Base-by-base conservation (phyloP, 2,329 filamentous ascomycete species). In the Aspergillus uvarum region DNA sequence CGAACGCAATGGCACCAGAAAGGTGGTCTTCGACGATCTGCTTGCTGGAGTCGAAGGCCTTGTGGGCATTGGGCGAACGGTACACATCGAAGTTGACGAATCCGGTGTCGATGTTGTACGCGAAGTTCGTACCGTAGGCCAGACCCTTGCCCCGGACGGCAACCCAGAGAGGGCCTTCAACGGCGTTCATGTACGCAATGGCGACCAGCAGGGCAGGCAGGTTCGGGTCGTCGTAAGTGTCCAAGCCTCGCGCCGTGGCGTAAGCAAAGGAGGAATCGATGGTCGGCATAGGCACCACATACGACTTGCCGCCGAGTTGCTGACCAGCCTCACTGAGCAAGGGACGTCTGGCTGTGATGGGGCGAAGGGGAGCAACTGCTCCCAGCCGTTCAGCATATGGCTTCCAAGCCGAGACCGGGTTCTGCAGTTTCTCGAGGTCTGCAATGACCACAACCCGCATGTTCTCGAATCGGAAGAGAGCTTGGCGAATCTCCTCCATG, bases 111-210 rank as follows among this genome's bases (percentile, higher is more conserved):
- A 91, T 80, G 70, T 91, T 89, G 50, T 90, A 88, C 49, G 83
- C 83, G 71, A 98, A 96, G 68, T 85, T 87, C 0, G 90, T 89
- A 56, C 93, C 93, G 72, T 99, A 99, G 0, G 95, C 95, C 55
- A 98, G 87, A 49, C 95, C 95, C 48, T 91, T 95, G 58, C 95
- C 95, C 51, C 95, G 91, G 52, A 98, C 90, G 0, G 92, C 91
- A 64, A 89, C 89, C 94, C 95, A 98, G 32, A 99, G 85, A 0
- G 95, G 95, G 0, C 95, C 95, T 76, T 99, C 95, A 19, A 96
- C 90, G 0, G 92, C 88, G 72, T 97, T 93, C 62, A 99, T 88
- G 72, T 97, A 98, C 21, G 92, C 88, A 53, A 92, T 86, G 0
- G 94, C 92, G 7, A 99, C 93, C 74, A 96, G 86, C 54, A 96